phyloP scores from a whole-genome alignment of 108 stramenopile genomes.

The Hondaea fermentalgiana region DNA sequence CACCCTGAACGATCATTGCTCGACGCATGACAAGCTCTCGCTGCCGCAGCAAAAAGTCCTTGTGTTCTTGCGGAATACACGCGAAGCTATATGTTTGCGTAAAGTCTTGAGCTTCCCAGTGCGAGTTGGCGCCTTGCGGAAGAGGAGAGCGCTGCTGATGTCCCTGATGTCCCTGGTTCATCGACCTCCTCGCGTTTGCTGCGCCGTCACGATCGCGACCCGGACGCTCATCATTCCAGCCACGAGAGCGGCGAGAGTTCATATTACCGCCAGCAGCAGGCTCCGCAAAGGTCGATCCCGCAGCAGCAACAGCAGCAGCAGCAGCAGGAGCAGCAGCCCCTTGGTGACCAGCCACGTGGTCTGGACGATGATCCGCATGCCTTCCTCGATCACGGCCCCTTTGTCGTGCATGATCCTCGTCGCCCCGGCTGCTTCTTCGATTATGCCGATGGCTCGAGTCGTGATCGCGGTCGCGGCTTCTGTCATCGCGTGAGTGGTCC shows the following conservation, averaged over 20 bases:
- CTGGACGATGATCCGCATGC: not conserved
- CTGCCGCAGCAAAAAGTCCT: not conserved
- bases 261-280: too few relatives aligned
- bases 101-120: not conserved
- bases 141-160: not conserved
- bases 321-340: not conserved
- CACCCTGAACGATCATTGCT: not conserved
- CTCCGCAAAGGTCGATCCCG: not conserved
- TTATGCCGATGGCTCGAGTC: not conserved
- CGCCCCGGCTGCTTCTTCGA: not conserved
- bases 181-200: too few relatives aligned
- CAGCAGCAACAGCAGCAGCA: not conserved
- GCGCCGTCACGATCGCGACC: too few relatives aligned
- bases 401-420: not conserved
- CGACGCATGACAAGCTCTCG: not conserved
- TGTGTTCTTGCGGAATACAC: not conserved
- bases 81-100: not conserved
- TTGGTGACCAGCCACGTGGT: not conserved
- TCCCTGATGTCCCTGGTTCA: not conserved
- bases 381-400: not conserved
- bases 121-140: not conserved
- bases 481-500: not conserved
- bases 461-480: not conserved
- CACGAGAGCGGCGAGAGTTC: too few relatives aligned
- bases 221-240: too few relatives aligned